Evolutionary conservation across 257 asterid genomes (phyloP), one percentile per base, ranked within the genome.

Genomic region (Parsonsia alboflavescens): DNA sequence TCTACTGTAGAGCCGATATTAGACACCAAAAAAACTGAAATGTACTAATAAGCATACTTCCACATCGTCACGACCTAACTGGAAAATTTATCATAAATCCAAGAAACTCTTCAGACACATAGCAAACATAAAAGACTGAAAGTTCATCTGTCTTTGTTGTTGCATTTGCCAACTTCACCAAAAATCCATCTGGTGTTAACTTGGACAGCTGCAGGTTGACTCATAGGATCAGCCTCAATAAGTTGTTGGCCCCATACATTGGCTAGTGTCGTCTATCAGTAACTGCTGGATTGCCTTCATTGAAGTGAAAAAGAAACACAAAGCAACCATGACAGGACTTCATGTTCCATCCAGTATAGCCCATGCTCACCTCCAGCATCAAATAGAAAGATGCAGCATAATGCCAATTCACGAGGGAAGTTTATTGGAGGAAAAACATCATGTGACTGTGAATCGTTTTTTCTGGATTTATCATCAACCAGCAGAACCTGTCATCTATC

Each of bases 111-210:
- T 56, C 12, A 56, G 30, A 8, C 62, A 8, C 62, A 56, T 56
- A 9, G 62, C 62, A 56, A 56, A 56, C 28, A 56, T 56, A 56
- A n/a, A n/a, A 56, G 62, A 56, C 62, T 56, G 62, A 28, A 56
- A 24, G 39, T 33, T 33, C 39, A 33, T 33, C 39, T 33, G 3
- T 33, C 39, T 33, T 33, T 33, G 39, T 33, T 33, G 39, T 33
- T 33, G 3, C 39, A 33, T 3, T 1, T 33, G 39, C 39, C 39
- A 1, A 33, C 39, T 33, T 33, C 39, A 1, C 39, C 39, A 33
- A 33, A 33, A 33, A 33, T 1, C 39, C 39, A 1, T 1, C 39
- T 33, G 2, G 3, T 52, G 24, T 57, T 22, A 24, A 57, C 64
- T 56, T 56, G 33, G 62, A 5, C 62, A 7, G 62, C 11, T n/a